A percentile compares a stretch with the other conserved stretches of the same genome.
Conservation (phyloP, 768 basidiomycete species). For the Dioszegia hungarica region DNA sequence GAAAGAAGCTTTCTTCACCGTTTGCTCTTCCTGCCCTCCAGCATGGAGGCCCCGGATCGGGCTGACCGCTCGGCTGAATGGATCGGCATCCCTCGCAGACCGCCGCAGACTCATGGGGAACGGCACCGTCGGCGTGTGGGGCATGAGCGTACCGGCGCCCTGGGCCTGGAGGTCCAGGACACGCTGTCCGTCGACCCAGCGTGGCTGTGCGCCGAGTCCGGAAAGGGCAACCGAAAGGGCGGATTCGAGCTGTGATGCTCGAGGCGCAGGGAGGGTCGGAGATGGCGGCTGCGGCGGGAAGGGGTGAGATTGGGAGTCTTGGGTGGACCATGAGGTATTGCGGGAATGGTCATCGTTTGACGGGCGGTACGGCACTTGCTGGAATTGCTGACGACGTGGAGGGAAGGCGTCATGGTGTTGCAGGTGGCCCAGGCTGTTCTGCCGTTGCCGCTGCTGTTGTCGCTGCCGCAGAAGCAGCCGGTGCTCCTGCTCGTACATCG, state of each 20-base stretch:
- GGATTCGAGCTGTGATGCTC: neutral
- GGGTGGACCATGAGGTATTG: neutral
- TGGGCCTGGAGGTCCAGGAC: neutral
- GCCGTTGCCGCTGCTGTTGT: neutral
- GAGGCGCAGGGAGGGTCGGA: neutral
- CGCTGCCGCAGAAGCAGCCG: neutral
- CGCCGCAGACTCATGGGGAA: slow-evolving; percentile 12
- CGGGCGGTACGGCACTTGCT: neutral
- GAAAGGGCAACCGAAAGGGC: slow-evolving; percentile 14
- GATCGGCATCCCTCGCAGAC: slow-evolving; percentile 7
- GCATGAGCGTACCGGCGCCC: slow-evolving; percentile 4
- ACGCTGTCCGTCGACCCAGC: slow-evolving; percentile 26
- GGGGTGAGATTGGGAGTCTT: neutral
- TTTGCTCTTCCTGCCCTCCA: neutral
- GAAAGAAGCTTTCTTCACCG: too few relatives aligned
- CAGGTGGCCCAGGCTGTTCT: too few relatives aligned
- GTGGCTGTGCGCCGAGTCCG: slow-evolving; percentile 5
- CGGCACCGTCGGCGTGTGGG: slow-evolving; percentile 9
- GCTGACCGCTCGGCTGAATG: slow-evolving; percentile 19
- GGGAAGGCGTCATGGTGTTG: too few relatives aligned
- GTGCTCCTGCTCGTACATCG: neutral
- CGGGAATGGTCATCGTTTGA: neutral
- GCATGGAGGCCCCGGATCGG: slow-evolving; percentile 9
- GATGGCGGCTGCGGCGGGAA: slow-evolving; percentile 7
- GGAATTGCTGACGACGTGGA: neutral